Base-by-base conservation (phyloP, 78 protist genomes). In the Bodo saltans region DNA sequence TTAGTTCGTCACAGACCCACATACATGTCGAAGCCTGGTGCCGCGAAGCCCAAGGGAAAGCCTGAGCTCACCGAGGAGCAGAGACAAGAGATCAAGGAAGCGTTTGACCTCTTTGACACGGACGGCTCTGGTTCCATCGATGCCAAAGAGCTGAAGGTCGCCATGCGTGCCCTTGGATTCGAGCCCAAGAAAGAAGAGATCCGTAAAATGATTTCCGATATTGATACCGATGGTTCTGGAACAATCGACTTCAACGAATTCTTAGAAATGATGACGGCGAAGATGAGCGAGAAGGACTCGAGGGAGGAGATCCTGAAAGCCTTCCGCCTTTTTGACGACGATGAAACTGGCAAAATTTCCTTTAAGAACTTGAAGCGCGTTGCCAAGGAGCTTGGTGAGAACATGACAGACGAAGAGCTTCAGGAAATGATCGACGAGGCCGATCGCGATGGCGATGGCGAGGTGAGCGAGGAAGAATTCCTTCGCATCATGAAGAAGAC, bases 121-220 rank as follows among this genome's bases (percentile, higher is more conserved):
- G 93, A 89, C 78, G 33, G 85, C 37, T 28, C 85, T 0, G 98
- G 96, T 33, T 52, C 92, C 17, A 96, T 96, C 67, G 97, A 94
- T 40, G 90, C 89, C 33, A 92, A 93, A 53, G 99, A 96, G 88
- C 87, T 96, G 78, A 42, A 89, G 89, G 98, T 93, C 26, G 98
- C 97, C 21, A 93, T 96, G 95, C 87, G 96, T 0, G 98, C 98
- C 0, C 90, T 96, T 3, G 98, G 98, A 8, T 93, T 96, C 72
- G 98, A 96, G 85, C 93, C 93, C 30, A 92, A 93, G 91, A 90
- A 91, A 79, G 96, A 96, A 83, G 96, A 92, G 80, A 85, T 94
- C 60, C 72, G 81, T 72, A 86, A 87, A 78, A 88, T 96, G 93
- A 86, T 92, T 30, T 8, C 72, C n/a, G 95, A 96, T 69, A 83